Base-by-base conservation (phyloP, 1,284 basidiomycete genomes). In the Bondarzewia mesenterica region DNA sequence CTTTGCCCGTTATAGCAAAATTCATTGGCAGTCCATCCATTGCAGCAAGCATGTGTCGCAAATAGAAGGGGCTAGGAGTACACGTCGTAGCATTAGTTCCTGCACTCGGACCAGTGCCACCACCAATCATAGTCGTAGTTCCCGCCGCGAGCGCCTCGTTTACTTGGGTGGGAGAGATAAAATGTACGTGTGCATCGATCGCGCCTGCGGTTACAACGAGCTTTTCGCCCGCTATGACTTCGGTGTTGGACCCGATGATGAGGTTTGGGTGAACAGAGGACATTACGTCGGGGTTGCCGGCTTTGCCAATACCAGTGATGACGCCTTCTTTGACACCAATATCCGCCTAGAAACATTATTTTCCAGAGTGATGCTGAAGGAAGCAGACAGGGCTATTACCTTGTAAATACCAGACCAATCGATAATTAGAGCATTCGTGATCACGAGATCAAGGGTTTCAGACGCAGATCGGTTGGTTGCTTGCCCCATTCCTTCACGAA, bases 321-420 rank as follows among this genome's bases (percentile, higher is more conserved):
- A 71, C 60, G 0, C 95, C 95, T 52, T 82, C 65, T 66, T 89
- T 93, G 53, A 99, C 77, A 36, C 96, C 96, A 46, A 99, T 91
- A 62, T 99, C 96, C n/a, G 95, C 95, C 89, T 93, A 54, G 18
- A 56, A 7, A 16, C 10, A 46, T 41, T 46, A 40, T 22, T 26
- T 27, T 42, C n/a, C 27, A 22, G 35, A 12, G 26, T n/a, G 15
- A 36, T 35, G 21, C 14, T 22, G 18, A 6, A 15, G 25, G 42
- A 43, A 14, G 6, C 5, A 23, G 23, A 15, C 12, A 43, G 8
- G 10, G 12, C 5, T 18, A 2, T 23, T 45, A 82, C 89, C 77
- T 98, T 98, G 78, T 89, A 90, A 52, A 99, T 95, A 1, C 93
- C 93, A 38, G 82, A 84, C 88, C 91, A 97, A 64, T 99, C 94